Percentiles rank a stretch among this genome's conserved stretches.
Conservation (phyloP, 2,329 filamentous ascomycete genomes). For the Diaporthe vaccinii region DNA sequence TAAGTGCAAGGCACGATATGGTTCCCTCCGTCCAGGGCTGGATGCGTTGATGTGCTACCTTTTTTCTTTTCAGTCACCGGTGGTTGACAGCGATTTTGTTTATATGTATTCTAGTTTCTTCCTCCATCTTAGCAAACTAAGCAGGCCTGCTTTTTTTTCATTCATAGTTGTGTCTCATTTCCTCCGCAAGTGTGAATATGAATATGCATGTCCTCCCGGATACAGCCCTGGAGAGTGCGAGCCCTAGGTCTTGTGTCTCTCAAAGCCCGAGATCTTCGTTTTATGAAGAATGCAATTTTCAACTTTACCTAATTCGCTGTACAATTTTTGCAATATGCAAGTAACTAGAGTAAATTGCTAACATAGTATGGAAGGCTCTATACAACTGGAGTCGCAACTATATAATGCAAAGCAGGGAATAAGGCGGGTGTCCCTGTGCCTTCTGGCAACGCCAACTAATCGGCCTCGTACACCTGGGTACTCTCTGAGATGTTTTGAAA, state of each 20-base stretch:
- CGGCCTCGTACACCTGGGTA: too few relatives aligned
- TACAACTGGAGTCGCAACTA: too few relatives aligned
- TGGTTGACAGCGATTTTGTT: not conserved
- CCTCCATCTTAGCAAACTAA: not conserved
- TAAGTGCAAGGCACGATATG: not conserved
- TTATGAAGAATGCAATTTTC: not conserved
- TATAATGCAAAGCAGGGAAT: too few relatives aligned
- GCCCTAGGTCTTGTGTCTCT: not conserved
- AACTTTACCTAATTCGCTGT: not conserved
- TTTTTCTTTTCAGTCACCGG: not conserved
- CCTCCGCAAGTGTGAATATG: not conserved
- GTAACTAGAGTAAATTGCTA: not conserved
- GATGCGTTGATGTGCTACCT: not conserved
- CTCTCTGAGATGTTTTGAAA: too few relatives aligned
- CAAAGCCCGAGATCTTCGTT: not conserved
- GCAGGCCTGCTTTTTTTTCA: not conserved
- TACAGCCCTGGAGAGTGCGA: too few relatives aligned
- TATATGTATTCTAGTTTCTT: not conserved
- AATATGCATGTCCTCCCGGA: not conserved
- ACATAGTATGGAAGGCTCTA: too few relatives aligned
- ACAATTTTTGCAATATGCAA: not conserved
- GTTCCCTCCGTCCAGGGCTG: not conserved
- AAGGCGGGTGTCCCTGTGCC: too few relatives aligned
- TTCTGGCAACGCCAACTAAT: too few relatives aligned
- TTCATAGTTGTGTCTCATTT: not conserved